Evolutionary conservation across 306 rosid genomes (phyloP).

Genomic region (Canavalia gladiata): DNA sequence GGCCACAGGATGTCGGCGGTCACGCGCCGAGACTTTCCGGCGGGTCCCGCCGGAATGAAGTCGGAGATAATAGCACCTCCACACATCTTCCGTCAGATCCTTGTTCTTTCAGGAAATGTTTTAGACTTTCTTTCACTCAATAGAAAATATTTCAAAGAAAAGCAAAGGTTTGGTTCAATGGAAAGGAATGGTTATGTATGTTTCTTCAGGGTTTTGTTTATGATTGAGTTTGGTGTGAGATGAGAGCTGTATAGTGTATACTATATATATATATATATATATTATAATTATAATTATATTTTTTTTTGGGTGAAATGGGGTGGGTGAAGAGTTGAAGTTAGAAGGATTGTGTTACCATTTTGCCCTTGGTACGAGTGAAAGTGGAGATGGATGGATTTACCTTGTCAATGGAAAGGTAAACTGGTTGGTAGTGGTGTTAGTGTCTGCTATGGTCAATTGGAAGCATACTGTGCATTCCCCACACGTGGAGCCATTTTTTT

Average conservation of each 20-base stretch:
- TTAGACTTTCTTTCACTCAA: conserved; percentile 46
- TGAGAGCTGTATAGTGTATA: neutral
- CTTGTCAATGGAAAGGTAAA: neutral
- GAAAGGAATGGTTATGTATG: neutral
- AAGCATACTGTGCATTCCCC: neutral
- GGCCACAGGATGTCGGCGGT: conserved; percentile 80
- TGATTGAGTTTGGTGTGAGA: conserved; percentile 39
- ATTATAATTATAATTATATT: too few relatives aligned
- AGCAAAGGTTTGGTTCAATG: conserved; percentile 19
- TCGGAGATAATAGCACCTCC: conserved; percentile 98
- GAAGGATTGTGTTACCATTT: conserved; percentile 35
- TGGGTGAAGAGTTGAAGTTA: neutral
- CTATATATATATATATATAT: conserved; percentile 18
- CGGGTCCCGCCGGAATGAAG: conserved; percentile 64
- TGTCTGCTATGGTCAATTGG: neutral
- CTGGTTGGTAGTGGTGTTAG: neutral
- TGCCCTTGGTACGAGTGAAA: conserved; percentile 45
- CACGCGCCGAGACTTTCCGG: conserved; percentile 52
- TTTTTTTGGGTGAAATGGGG: neutral
- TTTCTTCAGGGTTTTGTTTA: conserved; percentile 32
- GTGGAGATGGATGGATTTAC: too few relatives aligned
- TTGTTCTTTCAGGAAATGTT: neutral
- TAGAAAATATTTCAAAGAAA: neutral
- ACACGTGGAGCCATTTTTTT: neutral
- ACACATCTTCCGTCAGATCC: conserved; percentile 65